phyloP scores from a whole-genome alignment of 192 early-diverging fungal genomes.

The Gigaspora rosea region DNA sequence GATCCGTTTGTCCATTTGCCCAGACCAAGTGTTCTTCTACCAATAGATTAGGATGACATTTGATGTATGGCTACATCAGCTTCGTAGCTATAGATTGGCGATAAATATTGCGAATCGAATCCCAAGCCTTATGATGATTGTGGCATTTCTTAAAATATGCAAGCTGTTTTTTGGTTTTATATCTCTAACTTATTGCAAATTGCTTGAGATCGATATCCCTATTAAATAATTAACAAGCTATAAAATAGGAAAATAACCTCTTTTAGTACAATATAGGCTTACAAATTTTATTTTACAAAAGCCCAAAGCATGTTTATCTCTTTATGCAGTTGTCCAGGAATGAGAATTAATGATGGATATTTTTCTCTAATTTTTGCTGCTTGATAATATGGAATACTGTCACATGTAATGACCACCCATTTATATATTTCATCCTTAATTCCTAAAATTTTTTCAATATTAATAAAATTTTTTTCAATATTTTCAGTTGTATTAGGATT shows the following conservation, averaged over 20 bases:
- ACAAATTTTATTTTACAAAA: no score
- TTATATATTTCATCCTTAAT: constrained; percentile 18
- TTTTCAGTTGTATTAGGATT: constrained; percentile 21
- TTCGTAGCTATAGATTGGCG: background rate
- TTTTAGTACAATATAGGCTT: background rate
- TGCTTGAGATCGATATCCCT: constrained; percentile 15
- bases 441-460: constrained; percentile 20
- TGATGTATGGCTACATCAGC: background rate
- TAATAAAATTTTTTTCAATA: constrained; percentile 7
- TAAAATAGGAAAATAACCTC: background rate
- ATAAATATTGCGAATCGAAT: background rate
- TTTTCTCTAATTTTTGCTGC: no score
- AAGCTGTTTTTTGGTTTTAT: constrained; percentile 1
- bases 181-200: background rate
- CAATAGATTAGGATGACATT: background rate
- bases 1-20: constrained; percentile 16
- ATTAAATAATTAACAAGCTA: background rate
- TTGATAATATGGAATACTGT: no score
- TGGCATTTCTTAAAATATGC: constrained; percentile 2
- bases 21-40: constrained; percentile 13
- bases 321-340: no score
- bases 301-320: no score
- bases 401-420: no score
- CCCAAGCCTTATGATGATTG: background rate
- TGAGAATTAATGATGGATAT: no score